Percentiles rank a stretch among this genome's conserved stretches.
Conservation (phyloP, 1,139 yeast species). For the Tardiomyces depauwii region DNA sequence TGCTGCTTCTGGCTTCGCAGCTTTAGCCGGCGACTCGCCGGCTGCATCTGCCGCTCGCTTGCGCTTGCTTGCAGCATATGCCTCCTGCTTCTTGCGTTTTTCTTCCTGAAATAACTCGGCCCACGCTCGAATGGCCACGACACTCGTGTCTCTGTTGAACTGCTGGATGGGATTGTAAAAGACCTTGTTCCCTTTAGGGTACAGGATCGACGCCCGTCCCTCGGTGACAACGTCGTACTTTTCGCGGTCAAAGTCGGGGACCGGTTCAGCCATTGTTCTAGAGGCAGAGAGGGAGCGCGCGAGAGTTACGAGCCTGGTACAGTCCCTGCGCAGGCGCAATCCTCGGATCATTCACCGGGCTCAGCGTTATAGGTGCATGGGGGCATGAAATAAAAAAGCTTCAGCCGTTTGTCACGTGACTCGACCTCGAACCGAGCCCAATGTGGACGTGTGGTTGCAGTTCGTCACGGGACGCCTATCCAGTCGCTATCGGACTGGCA, state of each 20-base stretch:
- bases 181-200: constrained; percentile 70
- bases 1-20: not conserved
- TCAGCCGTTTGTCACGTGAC: not conserved
- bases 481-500: too few species aligned
- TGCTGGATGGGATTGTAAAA: constrained; percentile 96
- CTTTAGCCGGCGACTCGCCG: not conserved
- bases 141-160: constrained; percentile 85
- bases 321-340: not conserved
- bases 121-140: constrained; percentile 82
- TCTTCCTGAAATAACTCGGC: constrained; percentile 38
- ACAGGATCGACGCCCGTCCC: constrained; percentile 71
- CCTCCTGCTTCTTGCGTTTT: constrained; percentile 21
- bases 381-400: not conserved
- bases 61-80: constrained; percentile 16
- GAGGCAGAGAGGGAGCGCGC: not conserved
- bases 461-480: too few species aligned
- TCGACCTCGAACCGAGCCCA: too few species aligned
- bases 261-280: not conserved
- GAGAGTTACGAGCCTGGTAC: too few species aligned
- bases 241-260: not conserved
- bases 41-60: constrained; percentile 8
- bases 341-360: constrained; percentile 1
- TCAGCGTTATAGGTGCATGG: not conserved
- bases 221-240: constrained; percentile 39
- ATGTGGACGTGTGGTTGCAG: too few species aligned